Percentiles rank a stretch among this genome's conserved stretches.
phyloP scores from a whole-genome alignment of 208 protist genomes.

The Wallacemonas collosoma region DNA sequence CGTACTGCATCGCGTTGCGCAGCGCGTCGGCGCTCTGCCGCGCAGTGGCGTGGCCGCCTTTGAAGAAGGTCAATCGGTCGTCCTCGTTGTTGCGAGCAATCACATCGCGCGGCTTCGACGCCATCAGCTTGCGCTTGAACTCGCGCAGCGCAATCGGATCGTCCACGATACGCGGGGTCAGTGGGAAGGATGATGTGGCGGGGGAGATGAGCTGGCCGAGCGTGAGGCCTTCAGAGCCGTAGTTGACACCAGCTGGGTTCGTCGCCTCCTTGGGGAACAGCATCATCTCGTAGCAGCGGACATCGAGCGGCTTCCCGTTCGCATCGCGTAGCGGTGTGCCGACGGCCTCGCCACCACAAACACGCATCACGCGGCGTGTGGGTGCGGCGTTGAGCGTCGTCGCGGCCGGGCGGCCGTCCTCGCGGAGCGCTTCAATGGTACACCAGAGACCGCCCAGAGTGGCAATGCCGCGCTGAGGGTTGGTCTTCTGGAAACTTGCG shows the following conservation, averaged over 20 bases:
- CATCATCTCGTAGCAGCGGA: slow-evolving; percentile 77
- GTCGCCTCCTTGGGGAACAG: slow-evolving; percentile 64
- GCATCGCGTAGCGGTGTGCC: slow-evolving; percentile 30
- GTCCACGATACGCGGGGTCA: slow-evolving; percentile 67
- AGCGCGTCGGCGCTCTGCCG: slow-evolving; percentile 6
- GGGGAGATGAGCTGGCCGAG: slow-evolving; percentile 67
- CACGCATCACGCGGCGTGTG: slow-evolving; percentile 64
- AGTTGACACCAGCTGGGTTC: slow-evolving; percentile 53
- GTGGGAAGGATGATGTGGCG: slow-evolving; percentile 59
- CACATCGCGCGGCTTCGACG: slow-evolving; percentile 41
- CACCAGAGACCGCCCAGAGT: slow-evolving; percentile 79
- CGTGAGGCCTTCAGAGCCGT: slow-evolving; percentile 59
- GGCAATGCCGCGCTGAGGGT: slow-evolving; percentile 38
- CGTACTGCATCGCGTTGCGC: slow-evolving; percentile 26
- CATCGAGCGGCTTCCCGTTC: slow-evolving; percentile 33
- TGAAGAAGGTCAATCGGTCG: slow-evolving; percentile 52
- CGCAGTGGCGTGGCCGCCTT: slow-evolving; percentile 1
- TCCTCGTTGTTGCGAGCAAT: slow-evolving; percentile 53
- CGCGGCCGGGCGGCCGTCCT: slow-evolving; percentile 41
- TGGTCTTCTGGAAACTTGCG: slow-evolving; percentile 17
- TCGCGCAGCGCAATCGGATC: slow-evolving; percentile 55
- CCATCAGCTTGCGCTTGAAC: slow-evolving; percentile 63
- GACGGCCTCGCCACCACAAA: slow-evolving; percentile 71
- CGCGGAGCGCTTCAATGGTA: slow-evolving; percentile 54
- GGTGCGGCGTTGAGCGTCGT: slow-evolving; percentile 25